phyloP scores from a whole-genome alignment of 768 basidiomycete species.

The Lactarius sanguifluus region DNA sequence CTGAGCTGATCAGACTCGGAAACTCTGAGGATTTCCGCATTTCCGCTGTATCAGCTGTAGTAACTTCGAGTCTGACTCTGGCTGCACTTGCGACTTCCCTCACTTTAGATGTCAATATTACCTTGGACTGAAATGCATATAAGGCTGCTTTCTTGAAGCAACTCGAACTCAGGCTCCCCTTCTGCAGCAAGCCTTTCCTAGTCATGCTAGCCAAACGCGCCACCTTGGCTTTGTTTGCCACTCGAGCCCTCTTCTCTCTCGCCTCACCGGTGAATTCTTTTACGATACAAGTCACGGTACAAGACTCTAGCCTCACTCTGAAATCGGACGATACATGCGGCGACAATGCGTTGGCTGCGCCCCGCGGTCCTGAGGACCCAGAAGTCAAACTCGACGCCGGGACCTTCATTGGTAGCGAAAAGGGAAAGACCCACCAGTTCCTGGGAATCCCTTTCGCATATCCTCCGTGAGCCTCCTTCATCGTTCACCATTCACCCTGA shows the following conservation, averaged over 20 bases:
- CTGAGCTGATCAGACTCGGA: background rate
- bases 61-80: background rate
- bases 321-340: background rate
- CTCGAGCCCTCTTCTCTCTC: conserved; percentile 13
- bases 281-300: conserved; percentile 5
- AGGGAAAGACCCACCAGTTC: conserved; percentile 35
- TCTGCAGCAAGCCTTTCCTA: background rate
- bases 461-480: conserved; percentile 37
- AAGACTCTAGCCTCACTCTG: background rate
- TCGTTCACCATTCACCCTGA: background rate
- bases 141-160: background rate
- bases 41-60: background rate
- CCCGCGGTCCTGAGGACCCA: background rate
- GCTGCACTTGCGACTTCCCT: background rate
- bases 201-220: conserved; percentile 16
- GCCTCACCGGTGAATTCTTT: conserved; percentile 9
- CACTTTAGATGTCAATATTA: background rate
- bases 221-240: conserved; percentile 15
- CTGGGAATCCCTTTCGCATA: conserved; percentile 45
- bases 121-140: background rate
- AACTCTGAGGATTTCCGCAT: background rate
- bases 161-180: background rate
- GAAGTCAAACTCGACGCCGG: conserved; percentile 35
- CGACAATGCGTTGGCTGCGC: background rate
- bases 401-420: conserved; percentile 34